Conservation (phyloP, 2,329 filamentous ascomycete species). For the Huntiella bhutanensis region DNA sequence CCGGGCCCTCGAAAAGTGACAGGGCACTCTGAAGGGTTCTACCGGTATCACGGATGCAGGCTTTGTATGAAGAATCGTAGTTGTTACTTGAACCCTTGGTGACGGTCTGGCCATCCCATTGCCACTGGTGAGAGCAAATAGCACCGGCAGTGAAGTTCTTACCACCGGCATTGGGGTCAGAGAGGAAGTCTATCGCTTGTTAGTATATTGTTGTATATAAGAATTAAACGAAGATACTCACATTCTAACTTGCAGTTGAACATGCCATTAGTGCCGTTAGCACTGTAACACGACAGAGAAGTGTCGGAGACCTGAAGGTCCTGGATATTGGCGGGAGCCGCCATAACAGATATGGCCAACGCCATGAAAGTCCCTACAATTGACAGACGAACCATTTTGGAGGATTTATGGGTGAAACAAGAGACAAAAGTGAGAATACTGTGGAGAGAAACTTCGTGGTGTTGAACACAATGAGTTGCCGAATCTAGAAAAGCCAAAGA, state of each 20-base stretch:
- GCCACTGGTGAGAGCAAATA: slow-evolving; percentile 13
- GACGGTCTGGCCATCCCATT: slow-evolving; percentile 14
- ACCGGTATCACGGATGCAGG: slow-evolving; percentile 10
- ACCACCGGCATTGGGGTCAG: slow-evolving; percentile 6
- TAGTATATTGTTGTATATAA: background rate
- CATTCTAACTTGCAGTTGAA: slow-evolving; percentile 7
- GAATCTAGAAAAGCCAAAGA: too few species aligned
- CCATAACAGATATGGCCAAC: slow-evolving; percentile 1
- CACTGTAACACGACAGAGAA: slow-evolving; percentile 1
- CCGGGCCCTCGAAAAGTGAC: slow-evolving; percentile 1
- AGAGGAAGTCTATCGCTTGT: background rate
- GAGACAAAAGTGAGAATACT: background rate
- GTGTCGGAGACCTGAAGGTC: slow-evolving; percentile 5
- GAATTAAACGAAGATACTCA: slow-evolving; percentile 2
- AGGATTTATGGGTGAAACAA: background rate
- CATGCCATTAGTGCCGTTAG: background rate
- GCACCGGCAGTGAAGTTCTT: background rate
- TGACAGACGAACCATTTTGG: background rate
- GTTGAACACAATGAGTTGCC: too few species aligned
- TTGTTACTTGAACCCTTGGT: slow-evolving; percentile 16
- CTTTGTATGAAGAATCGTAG: slow-evolving; percentile 9
- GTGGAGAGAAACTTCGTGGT: too few species aligned
- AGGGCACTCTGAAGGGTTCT: slow-evolving; percentile 4
- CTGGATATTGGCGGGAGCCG: slow-evolving; percentile 1
- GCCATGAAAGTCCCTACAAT: background rate